A percentile compares a stretch with the other conserved stretches of the same genome.
These are phyloP conservation scores for Rhytidiadelphus loreus DNA, from an alignment of 225 moss, liverwort and hornwort genomes.

Conservation along the genomic window DNA sequence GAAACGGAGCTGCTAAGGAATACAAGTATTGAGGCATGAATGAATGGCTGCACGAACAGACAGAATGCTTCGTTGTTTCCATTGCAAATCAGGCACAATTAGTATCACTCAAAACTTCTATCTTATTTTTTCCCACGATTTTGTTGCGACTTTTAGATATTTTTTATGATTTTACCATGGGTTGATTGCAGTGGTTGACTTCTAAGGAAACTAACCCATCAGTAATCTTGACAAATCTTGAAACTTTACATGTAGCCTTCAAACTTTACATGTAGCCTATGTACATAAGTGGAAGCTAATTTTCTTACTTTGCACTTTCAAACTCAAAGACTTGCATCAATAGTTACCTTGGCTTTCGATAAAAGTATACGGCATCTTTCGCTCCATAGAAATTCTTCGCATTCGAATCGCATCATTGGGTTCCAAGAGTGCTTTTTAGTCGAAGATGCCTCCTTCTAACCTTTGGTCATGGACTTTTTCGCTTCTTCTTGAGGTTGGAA, in stretches of 20 bases:
- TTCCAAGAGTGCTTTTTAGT: accelerated
- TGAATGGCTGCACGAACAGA: neutral
- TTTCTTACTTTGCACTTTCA: neutral
- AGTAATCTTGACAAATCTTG: accelerated
- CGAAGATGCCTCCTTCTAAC: neutral
- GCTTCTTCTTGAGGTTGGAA: neutral
- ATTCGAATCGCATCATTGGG: accelerated
- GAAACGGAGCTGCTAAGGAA: neutral
- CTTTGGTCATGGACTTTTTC: neutral
- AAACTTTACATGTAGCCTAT: neutral
- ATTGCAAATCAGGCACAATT: neutral
- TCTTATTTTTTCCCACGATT: neutral
- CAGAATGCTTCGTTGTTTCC: neutral
- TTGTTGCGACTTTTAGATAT: accelerated
- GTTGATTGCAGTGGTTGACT: neutral
- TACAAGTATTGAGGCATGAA: neutral
- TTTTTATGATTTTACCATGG: neutral
- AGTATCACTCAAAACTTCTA: neutral
- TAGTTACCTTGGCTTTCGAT: neutral
- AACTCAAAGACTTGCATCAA: accelerated
- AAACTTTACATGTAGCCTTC: neutral
- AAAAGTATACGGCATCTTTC: neutral
- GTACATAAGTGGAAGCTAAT: neutral
- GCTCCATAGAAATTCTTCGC: accelerated
- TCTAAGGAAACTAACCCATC: neutral